Conservation (phyloP, 2,329 filamentous ascomycete genomes). For the Thermomyces lanuginosus region DNA sequence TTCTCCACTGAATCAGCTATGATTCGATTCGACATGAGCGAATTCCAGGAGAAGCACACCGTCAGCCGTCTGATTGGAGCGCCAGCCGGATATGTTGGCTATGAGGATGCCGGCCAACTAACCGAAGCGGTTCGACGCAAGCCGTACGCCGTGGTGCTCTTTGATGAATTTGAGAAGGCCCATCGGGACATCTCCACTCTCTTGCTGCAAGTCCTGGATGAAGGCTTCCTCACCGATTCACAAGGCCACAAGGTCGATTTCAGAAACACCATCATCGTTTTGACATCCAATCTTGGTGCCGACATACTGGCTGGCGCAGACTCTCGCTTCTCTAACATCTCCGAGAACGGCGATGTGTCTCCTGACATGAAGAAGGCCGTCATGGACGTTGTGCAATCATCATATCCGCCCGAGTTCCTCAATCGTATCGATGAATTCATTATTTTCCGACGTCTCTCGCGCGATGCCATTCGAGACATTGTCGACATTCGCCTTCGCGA, state of each 20-base stretch:
- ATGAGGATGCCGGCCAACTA: conserved; percentile 89
- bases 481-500: conserved; percentile 82
- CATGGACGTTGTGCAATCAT: conserved; percentile 65
- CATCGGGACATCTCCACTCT: conserved; percentile 88
- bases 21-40: conserved; percentile 90
- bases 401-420: conserved; percentile 81
- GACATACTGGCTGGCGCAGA: conserved; percentile 72
- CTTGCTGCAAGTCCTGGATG: conserved; percentile 84
- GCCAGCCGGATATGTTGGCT: conserved; percentile 88
- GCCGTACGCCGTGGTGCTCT: conserved; percentile 83
- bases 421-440: conserved; percentile 97
- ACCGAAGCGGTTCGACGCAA: conserved; percentile 91
- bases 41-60: conserved; percentile 95
- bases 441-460: conserved; percentile 74
- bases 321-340: conserved; percentile 44
- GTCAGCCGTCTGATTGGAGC: conserved; percentile 83
- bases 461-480: conserved; percentile 67
- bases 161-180: conserved; percentile 96
- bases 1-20: conserved; percentile 87
- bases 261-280: conserved; percentile 86
- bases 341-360: conserved; percentile 51
- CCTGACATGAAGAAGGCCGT: conserved; percentile 60
- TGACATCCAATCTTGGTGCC: conserved; percentile 89
- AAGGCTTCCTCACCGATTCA: conserved; percentile 86
- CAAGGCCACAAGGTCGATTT: conserved; percentile 97